These are phyloP conservation scores for Ascochyta lentis DNA, from an alignment of 2,329 filamentous ascomycete genomes.

Conservation along the genomic window DNA sequence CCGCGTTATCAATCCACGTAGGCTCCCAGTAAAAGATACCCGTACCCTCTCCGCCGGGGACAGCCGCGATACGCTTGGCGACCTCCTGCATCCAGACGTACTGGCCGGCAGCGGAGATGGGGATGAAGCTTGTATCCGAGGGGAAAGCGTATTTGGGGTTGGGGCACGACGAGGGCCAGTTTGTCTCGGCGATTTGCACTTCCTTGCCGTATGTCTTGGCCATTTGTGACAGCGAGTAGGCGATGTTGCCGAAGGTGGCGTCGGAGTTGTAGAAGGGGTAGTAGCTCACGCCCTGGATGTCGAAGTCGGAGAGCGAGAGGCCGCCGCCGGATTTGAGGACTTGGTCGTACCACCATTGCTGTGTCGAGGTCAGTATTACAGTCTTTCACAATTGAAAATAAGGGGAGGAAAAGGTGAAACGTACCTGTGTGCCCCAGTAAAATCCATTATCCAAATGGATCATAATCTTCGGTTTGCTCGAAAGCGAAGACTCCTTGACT, in stretches of 20 bases:
- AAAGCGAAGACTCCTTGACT: constrained; percentile 67
- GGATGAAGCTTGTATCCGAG: constrained; percentile 64
- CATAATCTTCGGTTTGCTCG: constrained; percentile 70
- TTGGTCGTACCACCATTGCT: constrained; percentile 69
- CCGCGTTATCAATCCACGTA: constrained; percentile 71
- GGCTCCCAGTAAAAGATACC: constrained; percentile 79
- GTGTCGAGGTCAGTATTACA: constrained; percentile 34
- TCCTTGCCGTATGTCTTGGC: constrained; percentile 68
- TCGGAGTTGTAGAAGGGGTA: constrained; percentile 72
- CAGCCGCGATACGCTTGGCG: constrained; percentile 61
- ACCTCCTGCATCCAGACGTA: constrained; percentile 66
- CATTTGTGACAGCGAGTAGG: constrained; percentile 64
- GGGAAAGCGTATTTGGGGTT: constrained; percentile 66
- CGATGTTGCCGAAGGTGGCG: constrained; percentile 66
- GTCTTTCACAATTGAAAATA: not conserved
- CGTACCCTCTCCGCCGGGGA: constrained; percentile 57
- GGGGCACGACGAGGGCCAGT: constrained; percentile 73
- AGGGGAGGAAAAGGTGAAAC: not conserved
- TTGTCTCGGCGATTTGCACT: constrained; percentile 71
- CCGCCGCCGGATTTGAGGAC: constrained; percentile 55
- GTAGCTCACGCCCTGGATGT: constrained; percentile 75
- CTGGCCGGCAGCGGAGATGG: constrained; percentile 70
- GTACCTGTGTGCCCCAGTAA: constrained; percentile 62
- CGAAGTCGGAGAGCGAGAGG: constrained; percentile 64
- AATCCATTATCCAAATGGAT: constrained; percentile 79